These are phyloP conservation scores for Suillus clintonianus DNA, from an alignment of 768 basidiomycete species.

Conservation along the genomic window DNA sequence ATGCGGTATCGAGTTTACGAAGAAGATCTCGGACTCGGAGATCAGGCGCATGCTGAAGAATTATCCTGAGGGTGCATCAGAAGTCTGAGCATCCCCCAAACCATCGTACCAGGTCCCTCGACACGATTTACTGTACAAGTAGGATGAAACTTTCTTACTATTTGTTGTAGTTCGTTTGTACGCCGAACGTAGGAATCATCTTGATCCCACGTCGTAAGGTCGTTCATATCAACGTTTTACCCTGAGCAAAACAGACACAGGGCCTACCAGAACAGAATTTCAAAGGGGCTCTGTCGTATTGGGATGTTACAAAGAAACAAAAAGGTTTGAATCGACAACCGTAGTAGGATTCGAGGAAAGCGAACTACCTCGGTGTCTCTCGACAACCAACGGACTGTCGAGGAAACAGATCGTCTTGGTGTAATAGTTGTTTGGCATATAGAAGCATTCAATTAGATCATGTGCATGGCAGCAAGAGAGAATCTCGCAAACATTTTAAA, in stretches of 20 bases:
- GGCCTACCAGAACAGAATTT: conserved; percentile 6
- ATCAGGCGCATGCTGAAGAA: neutral
- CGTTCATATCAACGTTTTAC: neutral
- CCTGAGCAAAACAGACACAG: neutral
- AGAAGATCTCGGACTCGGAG: neutral
- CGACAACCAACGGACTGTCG: neutral
- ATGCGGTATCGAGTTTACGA: neutral
- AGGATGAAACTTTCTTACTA: neutral
- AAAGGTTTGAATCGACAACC: neutral
- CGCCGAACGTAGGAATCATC: neutral
- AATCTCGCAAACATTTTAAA: neutral
- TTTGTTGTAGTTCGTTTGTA: neutral
- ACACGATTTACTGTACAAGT: neutral
- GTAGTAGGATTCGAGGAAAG: neutral
- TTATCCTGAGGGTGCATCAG: neutral
- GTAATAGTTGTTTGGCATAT: neutral
- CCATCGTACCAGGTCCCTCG: neutral
- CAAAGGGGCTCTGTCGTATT: neutral
- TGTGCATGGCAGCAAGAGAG: neutral
- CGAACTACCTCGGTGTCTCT: neutral
- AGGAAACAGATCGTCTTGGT: neutral
- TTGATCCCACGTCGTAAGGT: neutral
- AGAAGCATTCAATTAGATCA: neutral
- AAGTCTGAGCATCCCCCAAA: conserved; percentile 14
- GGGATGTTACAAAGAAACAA: neutral